A percentile compares a stretch with the other conserved stretches of the same genome.
Conservation (phyloP, 2,329 filamentous ascomycete species). For the Hymenoscyphus fraxineus region DNA sequence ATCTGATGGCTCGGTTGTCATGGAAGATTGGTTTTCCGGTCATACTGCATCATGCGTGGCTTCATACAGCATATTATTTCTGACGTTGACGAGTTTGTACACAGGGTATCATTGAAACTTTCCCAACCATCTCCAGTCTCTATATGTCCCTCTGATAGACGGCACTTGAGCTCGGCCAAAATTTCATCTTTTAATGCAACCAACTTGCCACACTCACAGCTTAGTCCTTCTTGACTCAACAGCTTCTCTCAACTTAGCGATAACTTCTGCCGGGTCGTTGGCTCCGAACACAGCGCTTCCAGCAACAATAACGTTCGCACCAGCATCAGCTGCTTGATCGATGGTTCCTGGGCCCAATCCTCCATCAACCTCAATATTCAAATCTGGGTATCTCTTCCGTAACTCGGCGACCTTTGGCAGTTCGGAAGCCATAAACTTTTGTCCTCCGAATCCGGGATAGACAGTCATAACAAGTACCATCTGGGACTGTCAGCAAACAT, state of each 20-base stretch:
- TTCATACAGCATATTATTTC: background rate
- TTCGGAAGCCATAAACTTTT: conserved; percentile 97
- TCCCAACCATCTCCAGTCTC: background rate
- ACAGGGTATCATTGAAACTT: background rate
- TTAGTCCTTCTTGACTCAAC: conserved; percentile 59
- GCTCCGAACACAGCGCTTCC: conserved; percentile 95
- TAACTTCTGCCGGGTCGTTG: conserved; percentile 81
- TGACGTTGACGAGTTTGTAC: background rate
- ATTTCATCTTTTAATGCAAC: background rate
- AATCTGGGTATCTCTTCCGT: conserved; percentile 76
- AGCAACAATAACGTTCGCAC: conserved; percentile 96
- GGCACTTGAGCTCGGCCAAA: background rate
- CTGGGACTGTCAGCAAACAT: conserved; percentile 43
- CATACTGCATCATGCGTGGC: background rate
- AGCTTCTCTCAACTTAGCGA: conserved; percentile 71
- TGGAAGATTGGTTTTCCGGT: background rate
- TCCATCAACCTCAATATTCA: conserved; percentile 97
- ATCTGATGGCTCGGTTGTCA: background rate
- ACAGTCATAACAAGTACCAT: conserved; percentile 99
- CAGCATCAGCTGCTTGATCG: conserved; percentile 88
- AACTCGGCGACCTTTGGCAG: conserved; percentile 89
- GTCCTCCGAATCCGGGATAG: conserved; percentile 92
- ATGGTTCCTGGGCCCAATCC: conserved; percentile 86
- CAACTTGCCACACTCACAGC: conserved; percentile 11
- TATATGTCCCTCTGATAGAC: background rate